These are phyloP conservation scores for Neonectria ditissima DNA, from an alignment of 2,329 filamentous ascomycete genomes.

Conservation along the genomic window DNA sequence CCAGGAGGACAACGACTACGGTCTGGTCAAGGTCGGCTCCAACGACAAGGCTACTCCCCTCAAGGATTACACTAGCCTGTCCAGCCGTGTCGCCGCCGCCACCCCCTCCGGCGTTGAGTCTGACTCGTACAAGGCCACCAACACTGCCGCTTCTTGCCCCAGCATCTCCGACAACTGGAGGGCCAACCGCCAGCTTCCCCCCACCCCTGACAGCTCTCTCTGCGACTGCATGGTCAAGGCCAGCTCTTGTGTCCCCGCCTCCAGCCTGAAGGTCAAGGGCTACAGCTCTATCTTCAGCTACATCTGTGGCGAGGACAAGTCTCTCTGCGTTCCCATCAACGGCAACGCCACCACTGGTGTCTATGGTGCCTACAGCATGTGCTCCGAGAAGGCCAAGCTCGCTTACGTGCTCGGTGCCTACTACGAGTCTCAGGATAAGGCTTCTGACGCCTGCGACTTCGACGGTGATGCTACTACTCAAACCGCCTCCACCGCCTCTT, in stretches of 20 bases:
- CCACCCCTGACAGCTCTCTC: constrained; percentile 80
- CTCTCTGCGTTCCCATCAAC: constrained; percentile 75
- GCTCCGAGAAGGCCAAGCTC: constrained; percentile 76
- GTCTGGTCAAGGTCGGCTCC: constrained; percentile 72
- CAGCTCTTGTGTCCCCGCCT: constrained; percentile 76
- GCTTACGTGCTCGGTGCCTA: constrained; percentile 80
- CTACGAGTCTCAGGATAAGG: constrained; percentile 69
- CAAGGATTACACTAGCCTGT: constrained; percentile 80
- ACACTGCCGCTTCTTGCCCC: constrained; percentile 80
- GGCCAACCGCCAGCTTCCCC: constrained; percentile 76
- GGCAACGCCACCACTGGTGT: constrained; percentile 74
- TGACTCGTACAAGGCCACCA: constrained; percentile 77
- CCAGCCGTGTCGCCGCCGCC: constrained; percentile 75
- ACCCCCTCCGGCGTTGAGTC: constrained; percentile 75
- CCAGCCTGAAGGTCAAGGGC: constrained; percentile 66
- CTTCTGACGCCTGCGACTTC: constrained; percentile 76
- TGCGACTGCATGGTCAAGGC: constrained; percentile 88
- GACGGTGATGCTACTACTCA: constrained; percentile 72
- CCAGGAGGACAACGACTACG: constrained; percentile 90
- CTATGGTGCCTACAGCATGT: constrained; percentile 86
- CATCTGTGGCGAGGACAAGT: constrained; percentile 71
- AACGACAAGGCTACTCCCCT: constrained; percentile 73
- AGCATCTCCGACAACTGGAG: constrained; percentile 73
- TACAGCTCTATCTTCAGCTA: constrained; percentile 78
- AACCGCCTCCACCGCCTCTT: constrained; percentile 58